These are phyloP conservation scores for Penicillium sp. DNA, from an alignment of 2,329 filamentous ascomycete species.

Conservation along the genomic window DNA sequence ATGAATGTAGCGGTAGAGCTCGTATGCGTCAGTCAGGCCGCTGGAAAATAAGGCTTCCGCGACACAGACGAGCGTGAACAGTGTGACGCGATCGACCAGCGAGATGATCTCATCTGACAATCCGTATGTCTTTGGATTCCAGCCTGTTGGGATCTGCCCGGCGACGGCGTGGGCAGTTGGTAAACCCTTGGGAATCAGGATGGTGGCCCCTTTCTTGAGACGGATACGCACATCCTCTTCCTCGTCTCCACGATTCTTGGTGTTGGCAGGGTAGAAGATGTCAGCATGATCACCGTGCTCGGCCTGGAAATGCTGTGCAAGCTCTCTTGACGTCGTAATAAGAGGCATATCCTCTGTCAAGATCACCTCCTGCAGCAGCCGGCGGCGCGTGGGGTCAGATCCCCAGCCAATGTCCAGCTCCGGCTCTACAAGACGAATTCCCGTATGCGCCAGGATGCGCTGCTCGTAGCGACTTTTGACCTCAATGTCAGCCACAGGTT, in stretches of 20 bases:
- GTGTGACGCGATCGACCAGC: neutral
- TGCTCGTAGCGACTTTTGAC: conserved; percentile 29
- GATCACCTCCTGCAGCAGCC: conserved; percentile 90
- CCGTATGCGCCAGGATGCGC: conserved; percentile 87
- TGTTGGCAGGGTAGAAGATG: conserved; percentile 58
- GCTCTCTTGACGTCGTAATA: neutral
- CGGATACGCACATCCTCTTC: conserved; percentile 91
- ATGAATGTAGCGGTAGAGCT: conserved; percentile 98
- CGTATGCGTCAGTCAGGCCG: conserved; percentile 94
- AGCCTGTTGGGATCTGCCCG: neutral
- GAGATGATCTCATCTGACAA: neutral
- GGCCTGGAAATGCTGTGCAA: neutral
- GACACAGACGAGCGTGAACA: neutral
- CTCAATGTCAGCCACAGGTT: neutral
- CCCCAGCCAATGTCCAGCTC: conserved; percentile 41
- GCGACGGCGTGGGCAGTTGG: neutral
- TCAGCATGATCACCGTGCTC: conserved; percentile 46
- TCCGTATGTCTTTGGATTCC: neutral
- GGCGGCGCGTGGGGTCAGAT: conserved; percentile 67
- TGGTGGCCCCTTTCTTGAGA: conserved; percentile 27
- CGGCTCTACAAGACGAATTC: conserved; percentile 93
- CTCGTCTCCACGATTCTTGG: too few species aligned
- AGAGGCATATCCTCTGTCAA: conserved; percentile 52
- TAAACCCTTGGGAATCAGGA: neutral
- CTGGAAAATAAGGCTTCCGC: conserved; percentile 60